Percentiles rank a stretch among this genome's conserved stretches.
phyloP scores from a whole-genome alignment of 2,329 filamentous ascomycete species.

The Epichloe aotearoae region DNA sequence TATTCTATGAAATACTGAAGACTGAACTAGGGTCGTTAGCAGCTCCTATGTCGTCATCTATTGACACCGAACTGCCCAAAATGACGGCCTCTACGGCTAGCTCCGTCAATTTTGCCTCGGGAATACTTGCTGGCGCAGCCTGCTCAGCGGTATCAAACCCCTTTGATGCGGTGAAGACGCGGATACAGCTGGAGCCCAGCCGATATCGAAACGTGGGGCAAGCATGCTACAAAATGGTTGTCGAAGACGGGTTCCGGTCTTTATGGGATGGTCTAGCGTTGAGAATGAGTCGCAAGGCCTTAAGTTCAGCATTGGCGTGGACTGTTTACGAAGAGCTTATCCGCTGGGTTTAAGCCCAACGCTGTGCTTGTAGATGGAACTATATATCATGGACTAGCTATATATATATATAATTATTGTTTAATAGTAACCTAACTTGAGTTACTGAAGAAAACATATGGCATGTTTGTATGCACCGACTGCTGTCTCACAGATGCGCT shows the following conservation, averaged over 20 bases:
- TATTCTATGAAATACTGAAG: conserved; percentile 85
- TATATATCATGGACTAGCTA: no score
- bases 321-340: conserved; percentile 93
- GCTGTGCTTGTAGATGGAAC: no score
- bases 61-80: conserved; percentile 8
- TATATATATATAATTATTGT: no score
- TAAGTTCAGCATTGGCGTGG: conserved; percentile 94
- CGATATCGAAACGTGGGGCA: conserved; percentile 73
- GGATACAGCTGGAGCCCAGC: conserved; percentile 77
- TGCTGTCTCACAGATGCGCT: no score
- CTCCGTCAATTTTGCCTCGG: conserved; percentile 77
- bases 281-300: conserved; percentile 78
- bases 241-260: conserved; percentile 65
- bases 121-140: conserved; percentile 63
- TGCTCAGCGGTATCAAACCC: conserved; percentile 90
- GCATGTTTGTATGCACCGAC: no score
- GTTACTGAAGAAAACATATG: no score
- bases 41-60: conserved; percentile 4
- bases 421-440: no score
- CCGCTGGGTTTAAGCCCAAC: conserved; percentile 31
- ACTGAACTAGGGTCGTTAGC: conserved; percentile 32
- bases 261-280: conserved; percentile 78
- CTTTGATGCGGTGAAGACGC: conserved; percentile 91
- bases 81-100: conserved; percentile 26
- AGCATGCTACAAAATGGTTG: conserved; percentile 64